Percentiles rank a stretch among this genome's conserved stretches.
phyloP scores from a whole-genome alignment of 257 asterid species.

The Solanum virginianum region DNA sequence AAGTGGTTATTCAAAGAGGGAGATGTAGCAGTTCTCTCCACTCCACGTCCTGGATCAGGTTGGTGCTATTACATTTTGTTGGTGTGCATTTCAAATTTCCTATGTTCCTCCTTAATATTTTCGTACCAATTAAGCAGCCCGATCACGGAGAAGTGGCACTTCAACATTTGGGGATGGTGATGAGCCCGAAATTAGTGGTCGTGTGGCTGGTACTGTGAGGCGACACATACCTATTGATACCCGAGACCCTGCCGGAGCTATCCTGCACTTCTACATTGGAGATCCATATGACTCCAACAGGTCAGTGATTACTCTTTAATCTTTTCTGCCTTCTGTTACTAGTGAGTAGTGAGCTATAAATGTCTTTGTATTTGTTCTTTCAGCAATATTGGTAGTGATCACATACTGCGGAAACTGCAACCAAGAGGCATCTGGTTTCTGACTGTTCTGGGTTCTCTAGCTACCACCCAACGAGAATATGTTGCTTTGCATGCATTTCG shows the following conservation, averaged over 20 bases:
- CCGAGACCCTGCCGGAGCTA: conserved; percentile 83
- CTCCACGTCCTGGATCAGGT: conserved; percentile 94
- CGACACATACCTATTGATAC: conserved; percentile 83
- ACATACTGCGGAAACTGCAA: conserved; percentile 79
- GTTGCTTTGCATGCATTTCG: conserved; percentile 93
- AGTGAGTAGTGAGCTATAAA: neutral
- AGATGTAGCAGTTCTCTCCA: conserved; percentile 94
- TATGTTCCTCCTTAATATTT: neutral
- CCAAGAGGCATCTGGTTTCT: conserved; percentile 85
- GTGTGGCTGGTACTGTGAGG: conserved; percentile 95
- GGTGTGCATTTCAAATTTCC: neutral
- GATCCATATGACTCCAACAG: conserved; percentile 74
- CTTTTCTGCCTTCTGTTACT: neutral
- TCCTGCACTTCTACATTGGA: conserved; percentile 85
- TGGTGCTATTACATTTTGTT: neutral
- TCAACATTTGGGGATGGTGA: conserved; percentile 57
- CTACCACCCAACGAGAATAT: conserved; percentile 93
- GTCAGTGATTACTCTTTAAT: conserved; percentile 16
- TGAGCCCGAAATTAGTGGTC: conserved; percentile 63
- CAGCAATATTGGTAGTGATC: conserved; percentile 73
- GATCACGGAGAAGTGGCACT: conserved; percentile 43
- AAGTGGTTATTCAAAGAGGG: conserved; percentile 97
- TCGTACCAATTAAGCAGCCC: conserved; percentile 32
- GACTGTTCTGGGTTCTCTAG: conserved; percentile 82
- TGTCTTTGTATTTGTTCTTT: neutral